These are phyloP conservation scores for Verticillium zaregamsianum DNA, from an alignment of 2,329 filamentous ascomycete species.

Conservation along the genomic window DNA sequence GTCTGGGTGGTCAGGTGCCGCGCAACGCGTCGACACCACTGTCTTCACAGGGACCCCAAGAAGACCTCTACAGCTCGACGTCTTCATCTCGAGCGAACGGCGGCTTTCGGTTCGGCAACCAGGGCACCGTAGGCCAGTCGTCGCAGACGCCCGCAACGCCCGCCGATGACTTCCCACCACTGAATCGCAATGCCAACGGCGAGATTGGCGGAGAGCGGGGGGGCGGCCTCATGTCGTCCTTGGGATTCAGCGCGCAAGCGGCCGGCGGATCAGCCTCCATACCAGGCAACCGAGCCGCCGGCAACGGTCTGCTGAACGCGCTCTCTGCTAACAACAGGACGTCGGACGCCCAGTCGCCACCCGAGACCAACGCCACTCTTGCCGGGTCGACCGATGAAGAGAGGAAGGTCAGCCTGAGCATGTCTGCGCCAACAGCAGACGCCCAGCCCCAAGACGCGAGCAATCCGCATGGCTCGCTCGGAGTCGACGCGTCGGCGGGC, in stretches of 20 bases:
- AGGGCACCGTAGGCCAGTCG: constrained; percentile 27
- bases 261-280: constrained; percentile 30
- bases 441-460: neutral
- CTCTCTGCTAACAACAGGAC: constrained; percentile 55
- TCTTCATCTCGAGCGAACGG: constrained; percentile 37
- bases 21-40: constrained; percentile 48
- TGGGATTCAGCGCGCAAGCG: constrained; percentile 47
- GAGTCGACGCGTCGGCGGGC: constrained; percentile 24
- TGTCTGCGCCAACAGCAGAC: constrained; percentile 17
- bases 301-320: constrained; percentile 60
- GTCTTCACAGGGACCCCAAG: constrained; percentile 46
- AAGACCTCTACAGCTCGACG: constrained; percentile 34
- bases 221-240: constrained; percentile 45
- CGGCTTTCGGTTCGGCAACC: constrained; percentile 48
- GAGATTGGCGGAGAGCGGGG: constrained; percentile 55
- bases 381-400: constrained; percentile 12
- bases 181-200: constrained; percentile 53
- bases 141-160: constrained; percentile 43
- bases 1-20: constrained; percentile 43
- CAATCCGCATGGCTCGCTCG: neutral
- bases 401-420: constrained; percentile 18
- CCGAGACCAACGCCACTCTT: constrained; percentile 16
- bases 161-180: constrained; percentile 59
- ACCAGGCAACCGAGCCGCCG: constrained; percentile 36
- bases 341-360: constrained; percentile 44